Conservation (phyloP, 208 protist species). For the Leishmania amazonensis region DNA sequence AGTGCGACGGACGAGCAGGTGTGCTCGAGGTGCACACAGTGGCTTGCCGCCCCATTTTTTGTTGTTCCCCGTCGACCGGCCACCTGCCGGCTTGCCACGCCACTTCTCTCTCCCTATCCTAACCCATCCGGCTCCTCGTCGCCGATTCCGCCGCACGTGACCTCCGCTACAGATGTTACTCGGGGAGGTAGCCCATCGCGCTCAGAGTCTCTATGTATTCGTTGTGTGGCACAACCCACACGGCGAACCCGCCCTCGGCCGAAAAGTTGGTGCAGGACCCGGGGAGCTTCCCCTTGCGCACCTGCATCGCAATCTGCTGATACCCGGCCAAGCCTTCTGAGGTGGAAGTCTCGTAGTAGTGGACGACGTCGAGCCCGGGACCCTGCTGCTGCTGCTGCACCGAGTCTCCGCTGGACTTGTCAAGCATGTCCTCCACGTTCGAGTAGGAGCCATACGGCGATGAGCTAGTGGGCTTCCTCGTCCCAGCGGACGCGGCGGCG, state of each 20-base stretch:
- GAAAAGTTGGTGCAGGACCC: conserved; percentile 35
- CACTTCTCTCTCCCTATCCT: background rate
- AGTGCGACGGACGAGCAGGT: background rate
- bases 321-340: conserved; percentile 33
- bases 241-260: conserved; percentile 33
- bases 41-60: too few species aligned
- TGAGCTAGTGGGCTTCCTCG: background rate
- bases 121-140: background rate
- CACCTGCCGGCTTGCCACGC: background rate
- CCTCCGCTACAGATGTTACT: background rate
- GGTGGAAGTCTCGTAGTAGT: conserved; percentile 43
- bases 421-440: conserved; percentile 30
- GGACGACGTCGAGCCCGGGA: conserved; percentile 36
- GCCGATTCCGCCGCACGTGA: background rate
- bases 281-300: conserved; percentile 28
- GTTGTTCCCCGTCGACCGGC: background rate
- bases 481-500: background rate
- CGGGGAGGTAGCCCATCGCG: conserved; percentile 17
- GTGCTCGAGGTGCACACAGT: background rate
- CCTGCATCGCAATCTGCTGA: conserved; percentile 31
- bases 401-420: background rate
- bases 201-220: conserved; percentile 25
- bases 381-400: conserved; percentile 4
- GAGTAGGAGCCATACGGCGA: conserved; percentile 19
- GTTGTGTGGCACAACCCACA: conserved; percentile 33